A percentile compares a stretch with the other conserved stretches of the same genome.
Conservation (phyloP, 768 basidiomycete genomes). For the Leccinum uliginosum region DNA sequence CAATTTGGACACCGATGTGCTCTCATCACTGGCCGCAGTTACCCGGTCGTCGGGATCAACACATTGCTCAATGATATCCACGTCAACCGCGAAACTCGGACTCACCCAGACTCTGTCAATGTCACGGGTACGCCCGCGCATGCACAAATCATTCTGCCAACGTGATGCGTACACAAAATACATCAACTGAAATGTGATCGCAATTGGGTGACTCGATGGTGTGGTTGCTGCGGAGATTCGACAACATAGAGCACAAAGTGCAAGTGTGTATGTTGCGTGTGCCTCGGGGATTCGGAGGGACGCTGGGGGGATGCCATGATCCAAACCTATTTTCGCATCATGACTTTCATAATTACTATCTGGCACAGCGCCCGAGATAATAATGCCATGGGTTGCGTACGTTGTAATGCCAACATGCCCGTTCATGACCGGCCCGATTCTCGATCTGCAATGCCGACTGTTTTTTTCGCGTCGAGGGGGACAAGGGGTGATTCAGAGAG, state of each 20-base stretch:
- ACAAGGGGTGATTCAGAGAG: not conserved
- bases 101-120: not conserved
- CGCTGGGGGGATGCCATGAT: not conserved
- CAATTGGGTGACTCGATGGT: not conserved
- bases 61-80: not conserved
- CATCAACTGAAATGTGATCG: not conserved
- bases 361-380: not conserved
- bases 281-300: not conserved
- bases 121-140: not conserved
- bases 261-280: not conserved
- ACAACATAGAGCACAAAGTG: not conserved
- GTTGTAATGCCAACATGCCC: not conserved
- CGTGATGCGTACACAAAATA: not conserved
- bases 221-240: not conserved
- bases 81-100: not conserved
- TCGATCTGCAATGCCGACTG: not conserved
- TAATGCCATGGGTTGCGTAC: not conserved
- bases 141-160: not conserved
- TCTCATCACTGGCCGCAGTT: not conserved
- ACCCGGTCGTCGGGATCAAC: not conserved
- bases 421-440: not conserved
- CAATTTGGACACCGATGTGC: not conserved
- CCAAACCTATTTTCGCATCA: not conserved
- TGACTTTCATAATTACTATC: not conserved
- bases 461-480: not conserved